Base-by-base conservation (phyloP, 2,329 filamentous ascomycete genomes). In the Myrmaecium sp. region DNA sequence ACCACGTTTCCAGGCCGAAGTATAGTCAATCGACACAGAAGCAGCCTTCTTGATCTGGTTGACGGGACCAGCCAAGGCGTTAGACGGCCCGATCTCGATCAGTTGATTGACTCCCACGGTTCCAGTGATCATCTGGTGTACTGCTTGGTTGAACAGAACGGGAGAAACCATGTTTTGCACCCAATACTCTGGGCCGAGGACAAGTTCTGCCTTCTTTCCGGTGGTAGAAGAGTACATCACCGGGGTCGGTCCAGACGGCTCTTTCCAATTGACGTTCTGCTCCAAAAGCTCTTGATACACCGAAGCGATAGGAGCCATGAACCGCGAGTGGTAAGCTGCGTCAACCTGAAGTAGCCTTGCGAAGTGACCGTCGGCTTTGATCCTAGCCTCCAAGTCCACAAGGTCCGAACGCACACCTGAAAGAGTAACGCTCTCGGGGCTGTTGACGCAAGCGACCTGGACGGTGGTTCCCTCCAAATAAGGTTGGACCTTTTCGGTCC, bases 31-130 rank as follows among this genome's bases (percentile, higher is more conserved):
- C 10, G 14, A 18, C 8, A 19, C 14, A 6, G 19, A 19, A 14
- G 7, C 12, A 13, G 11, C 8, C 13, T 38, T 22, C 17, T 27
- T 31, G 18, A 38, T 37, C 25, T 38, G 34, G 4, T 13, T 17
- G 11, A 36, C 18, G 5, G 14, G 31, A 6, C 37, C 39, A 9
- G 34, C 26, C 2, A 42, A 30, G 2, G 39, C 39, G 11, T 23
- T 25, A 16, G 21, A 28, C 1, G 40, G 40, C 6, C 39, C 40
- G 14, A 43, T 24, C 26, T 42, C 40, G 13, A 42, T 32, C 1
- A 42, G 25, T 7, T 20, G 18, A 20, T n/a, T 20, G 18, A 20
- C 18, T 20, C n/a, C n/a, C 18, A 20, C 18, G 17, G 9, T 26
- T 21, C 10, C 14, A 7, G 18, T n/a, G 9, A 18, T 3, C 5